phyloP scores from a whole-genome alignment of 2,329 filamentous ascomycete species.

The Apiospora arundinis region DNA sequence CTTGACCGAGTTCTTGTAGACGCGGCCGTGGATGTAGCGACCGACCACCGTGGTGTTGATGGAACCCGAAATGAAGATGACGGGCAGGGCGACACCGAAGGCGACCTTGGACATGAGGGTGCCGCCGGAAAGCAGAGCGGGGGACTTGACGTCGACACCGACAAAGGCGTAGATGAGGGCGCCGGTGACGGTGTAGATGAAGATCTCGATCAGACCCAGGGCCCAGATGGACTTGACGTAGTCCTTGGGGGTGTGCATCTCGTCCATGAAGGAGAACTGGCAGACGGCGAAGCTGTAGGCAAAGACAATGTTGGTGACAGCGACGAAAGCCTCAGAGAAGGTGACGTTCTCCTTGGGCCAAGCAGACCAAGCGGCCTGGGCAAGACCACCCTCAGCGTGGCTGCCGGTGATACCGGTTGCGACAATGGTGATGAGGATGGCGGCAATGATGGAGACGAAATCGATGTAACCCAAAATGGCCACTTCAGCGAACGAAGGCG shows the following conservation, averaged over 20 bases:
- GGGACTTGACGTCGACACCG: slow-evolving; percentile 61
- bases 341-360: slow-evolving; percentile 42
- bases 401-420: slow-evolving; percentile 54
- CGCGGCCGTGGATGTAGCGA: slow-evolving; percentile 42
- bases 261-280: slow-evolving; percentile 47
- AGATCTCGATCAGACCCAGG: slow-evolving; percentile 60
- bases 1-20: slow-evolving; percentile 39
- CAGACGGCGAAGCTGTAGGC: slow-evolving; percentile 57
- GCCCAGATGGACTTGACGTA: slow-evolving; percentile 52
- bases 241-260: slow-evolving; percentile 48
- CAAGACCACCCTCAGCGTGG: slow-evolving; percentile 26
- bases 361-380: slow-evolving; percentile 39
- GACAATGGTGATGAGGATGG: slow-evolving; percentile 66
- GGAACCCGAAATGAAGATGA: slow-evolving; percentile 69
- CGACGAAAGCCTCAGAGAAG: slow-evolving; percentile 57
- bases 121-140: slow-evolving; percentile 65
- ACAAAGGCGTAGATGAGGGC: slow-evolving; percentile 68
- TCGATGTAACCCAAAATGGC: slow-evolving; percentile 64
- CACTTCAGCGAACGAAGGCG: slow-evolving; percentile 64
- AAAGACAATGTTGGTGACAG: slow-evolving; percentile 67
- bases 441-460: slow-evolving; percentile 62
- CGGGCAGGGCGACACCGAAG: slow-evolving; percentile 67
- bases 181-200: slow-evolving; percentile 65
- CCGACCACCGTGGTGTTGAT: slow-evolving; percentile 65
- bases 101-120: slow-evolving; percentile 62